A percentile compares a stretch with the other conserved stretches of the same genome.
These are phyloP conservation scores for Xerocomus nothofagi DNA, from an alignment of 1,284 basidiomycete genomes.

Conservation along the genomic window DNA sequence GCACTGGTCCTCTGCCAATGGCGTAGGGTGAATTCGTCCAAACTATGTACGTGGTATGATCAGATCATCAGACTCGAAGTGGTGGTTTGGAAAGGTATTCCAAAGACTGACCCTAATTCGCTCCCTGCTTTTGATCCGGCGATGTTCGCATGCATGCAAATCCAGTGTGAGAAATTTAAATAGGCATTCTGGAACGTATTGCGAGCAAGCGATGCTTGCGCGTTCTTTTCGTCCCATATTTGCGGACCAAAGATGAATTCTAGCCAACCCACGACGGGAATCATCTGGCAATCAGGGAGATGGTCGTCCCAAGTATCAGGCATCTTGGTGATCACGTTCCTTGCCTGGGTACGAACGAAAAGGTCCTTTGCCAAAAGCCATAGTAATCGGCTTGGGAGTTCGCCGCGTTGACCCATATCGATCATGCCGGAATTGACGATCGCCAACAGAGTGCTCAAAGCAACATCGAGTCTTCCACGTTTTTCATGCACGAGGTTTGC, in stretches of 20 bases:
- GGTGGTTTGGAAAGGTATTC: fast-evolving
- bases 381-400: conserved; percentile 12
- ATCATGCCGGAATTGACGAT: conserved; percentile 11
- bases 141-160: conserved; percentile 5
- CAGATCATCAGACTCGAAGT: neutral
- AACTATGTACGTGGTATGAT: neutral
- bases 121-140: neutral
- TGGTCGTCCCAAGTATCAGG: conserved; percentile 2
- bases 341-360: conserved; percentile 1
- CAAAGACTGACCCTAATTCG: neutral
- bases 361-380: conserved; percentile 18
- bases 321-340: neutral
- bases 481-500: neutral
- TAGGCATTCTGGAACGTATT: conserved; percentile 6
- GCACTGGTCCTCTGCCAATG: conserved; percentile 19
- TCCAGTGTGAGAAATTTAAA: conserved; percentile 19
- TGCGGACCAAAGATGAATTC: conserved; percentile 11
- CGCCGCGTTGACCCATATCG: conserved; percentile 9
- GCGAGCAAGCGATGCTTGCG: neutral
- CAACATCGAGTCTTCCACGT: fast-evolving
- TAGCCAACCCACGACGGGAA: conserved; percentile 14
- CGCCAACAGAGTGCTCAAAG: neutral
- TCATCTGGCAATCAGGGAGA: conserved; percentile 12
- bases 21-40: conserved; percentile 9
- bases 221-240: neutral